Base-by-base conservation (phyloP, 2,329 filamentous ascomycete species). In the Alternaria sp. region DNA sequence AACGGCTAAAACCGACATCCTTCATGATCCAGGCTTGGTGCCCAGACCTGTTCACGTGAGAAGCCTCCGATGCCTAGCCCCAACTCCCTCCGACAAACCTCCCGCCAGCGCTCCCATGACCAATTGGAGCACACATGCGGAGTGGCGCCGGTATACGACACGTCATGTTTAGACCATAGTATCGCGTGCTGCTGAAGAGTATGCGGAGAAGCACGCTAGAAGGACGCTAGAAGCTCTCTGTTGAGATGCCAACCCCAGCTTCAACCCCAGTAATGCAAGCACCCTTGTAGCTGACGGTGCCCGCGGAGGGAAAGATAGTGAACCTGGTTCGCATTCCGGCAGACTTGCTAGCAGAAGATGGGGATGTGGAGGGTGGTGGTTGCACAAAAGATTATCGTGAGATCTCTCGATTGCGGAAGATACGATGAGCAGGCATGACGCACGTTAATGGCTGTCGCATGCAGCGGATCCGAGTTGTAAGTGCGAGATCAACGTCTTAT, bases 181-280 rank as follows among this genome's bases (percentile, higher is more conserved):
- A 20, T 41, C 55, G 48, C 50, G 38, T 25, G 40, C 48, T 22
- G 41, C 40, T 27, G 41, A 10, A 48, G 30, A 53, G 25, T 30
- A 58, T 66, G 64, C 66, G 63, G 27, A 52, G 68, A 71, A 72
- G 62, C 44, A 46, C 54, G 62, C 65, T 72, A 69, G 69, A 72
- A 72, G 62, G 4, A 4, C 27, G 34, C 66, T 70, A 69, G 69
- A 72, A 70, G 34, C 20, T 8, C 40, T 50, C 54, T 43, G 64
- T 67, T 69, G 66, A 65, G 64, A 40, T 28, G 55, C 32, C 20
- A 30, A 38, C 38, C 45, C 57, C 45, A 48, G 57, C 40, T 49
- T 56, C 32, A 36, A 43, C 27, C 43, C 38, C 20, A 34, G 38
- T 61, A 41, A 54, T 60, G 36, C 14, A 58, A 27, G 36, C 48